Percentiles rank a stretch among this genome's conserved stretches.
Evolutionary conservation across 331 rosid genomes (phyloP).

Genomic region (Saraca asoca): DNA sequence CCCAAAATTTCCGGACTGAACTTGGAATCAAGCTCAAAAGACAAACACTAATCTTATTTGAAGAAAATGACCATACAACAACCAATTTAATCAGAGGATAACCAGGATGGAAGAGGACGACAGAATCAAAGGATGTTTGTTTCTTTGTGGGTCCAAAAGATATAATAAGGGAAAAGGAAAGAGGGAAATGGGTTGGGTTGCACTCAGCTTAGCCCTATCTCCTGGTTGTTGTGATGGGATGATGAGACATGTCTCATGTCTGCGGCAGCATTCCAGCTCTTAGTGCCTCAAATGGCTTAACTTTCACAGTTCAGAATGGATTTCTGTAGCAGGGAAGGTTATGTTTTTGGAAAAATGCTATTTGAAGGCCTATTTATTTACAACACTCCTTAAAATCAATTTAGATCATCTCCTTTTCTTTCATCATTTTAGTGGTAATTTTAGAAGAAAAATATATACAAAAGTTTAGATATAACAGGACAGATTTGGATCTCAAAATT

Average conservation of each 20-base stretch:
- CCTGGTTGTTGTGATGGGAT: conserved; percentile 44
- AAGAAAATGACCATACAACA: conserved; percentile 55
- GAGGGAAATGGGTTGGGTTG: conserved; percentile 44
- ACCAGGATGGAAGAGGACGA: conserved; percentile 39
- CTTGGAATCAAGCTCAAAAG: conserved; percentile 46
- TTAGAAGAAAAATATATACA: no score
- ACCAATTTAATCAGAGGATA: conserved; percentile 41
- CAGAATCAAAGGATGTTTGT: conserved; percentile 40
- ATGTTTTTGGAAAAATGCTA: neutral
- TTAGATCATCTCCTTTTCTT: no score
- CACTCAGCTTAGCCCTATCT: conserved; percentile 37
- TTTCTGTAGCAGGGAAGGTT: conserved; percentile 3
- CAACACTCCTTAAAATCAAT: no score
- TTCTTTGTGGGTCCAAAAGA: conserved; percentile 46
- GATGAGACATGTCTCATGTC: conserved; percentile 47
- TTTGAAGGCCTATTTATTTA: no score
- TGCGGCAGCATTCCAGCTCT: conserved; percentile 32
- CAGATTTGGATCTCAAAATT: no score
- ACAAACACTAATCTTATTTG: conserved; percentile 51
- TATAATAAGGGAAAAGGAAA: conserved; percentile 25
- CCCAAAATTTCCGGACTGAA: conserved; percentile 47
- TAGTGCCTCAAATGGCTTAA: conserved; percentile 19
- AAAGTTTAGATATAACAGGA: no score
- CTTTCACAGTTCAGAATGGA: conserved; percentile 30
- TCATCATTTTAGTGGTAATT: no score